phyloP scores from a whole-genome alignment of 116 monocot genomes.

The Dioscorea cayenensis region DNA sequence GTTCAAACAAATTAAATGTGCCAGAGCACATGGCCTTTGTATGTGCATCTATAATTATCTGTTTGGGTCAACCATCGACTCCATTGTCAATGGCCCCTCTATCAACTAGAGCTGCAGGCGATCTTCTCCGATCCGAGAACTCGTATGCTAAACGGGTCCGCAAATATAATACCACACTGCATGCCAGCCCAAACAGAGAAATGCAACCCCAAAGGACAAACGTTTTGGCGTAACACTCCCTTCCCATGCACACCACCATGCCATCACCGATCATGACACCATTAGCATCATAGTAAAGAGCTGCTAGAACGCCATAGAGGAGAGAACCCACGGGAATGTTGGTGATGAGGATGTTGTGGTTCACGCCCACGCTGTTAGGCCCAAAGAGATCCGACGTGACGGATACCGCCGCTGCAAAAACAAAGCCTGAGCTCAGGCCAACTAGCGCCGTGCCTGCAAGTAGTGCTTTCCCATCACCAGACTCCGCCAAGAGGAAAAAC shows the following conservation, averaged over 20 bases:
- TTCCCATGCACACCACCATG: conserved; percentile 64
- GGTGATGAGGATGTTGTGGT: conserved; percentile 91
- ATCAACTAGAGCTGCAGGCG: not conserved
- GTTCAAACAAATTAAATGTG: too few relatives aligned
- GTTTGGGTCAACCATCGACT: too few relatives aligned
- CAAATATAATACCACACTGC: conserved; percentile 36
- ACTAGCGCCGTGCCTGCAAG: conserved; percentile 54
- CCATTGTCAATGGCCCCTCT: too few relatives aligned
- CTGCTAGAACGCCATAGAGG: conserved; percentile 74
- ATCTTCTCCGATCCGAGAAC: conserved; percentile 9
- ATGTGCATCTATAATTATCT: too few relatives aligned
- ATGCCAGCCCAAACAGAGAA: conserved; percentile 40
- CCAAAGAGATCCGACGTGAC: conserved; percentile 89
- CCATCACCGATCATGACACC: conserved; percentile 18
- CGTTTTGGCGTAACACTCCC: conserved; percentile 54
- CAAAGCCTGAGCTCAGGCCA: conserved; percentile 86
- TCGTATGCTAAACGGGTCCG: conserved; percentile 50
- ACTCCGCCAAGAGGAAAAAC: conserved; percentile 53
- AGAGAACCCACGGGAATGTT: conserved; percentile 87
- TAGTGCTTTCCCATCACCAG: conserved; percentile 16
- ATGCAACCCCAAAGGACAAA: conserved; percentile 66
- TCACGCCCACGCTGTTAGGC: conserved; percentile 56
- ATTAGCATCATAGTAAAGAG: conserved; percentile 62
- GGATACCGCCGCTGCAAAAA: conserved; percentile 70
- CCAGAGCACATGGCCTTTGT: too few relatives aligned